Evolutionary conservation across 164 flowering plant species (phyloP), one percentile per base, ranked within the genome.

Genomic region (Chimonanthus praecox): DNA sequence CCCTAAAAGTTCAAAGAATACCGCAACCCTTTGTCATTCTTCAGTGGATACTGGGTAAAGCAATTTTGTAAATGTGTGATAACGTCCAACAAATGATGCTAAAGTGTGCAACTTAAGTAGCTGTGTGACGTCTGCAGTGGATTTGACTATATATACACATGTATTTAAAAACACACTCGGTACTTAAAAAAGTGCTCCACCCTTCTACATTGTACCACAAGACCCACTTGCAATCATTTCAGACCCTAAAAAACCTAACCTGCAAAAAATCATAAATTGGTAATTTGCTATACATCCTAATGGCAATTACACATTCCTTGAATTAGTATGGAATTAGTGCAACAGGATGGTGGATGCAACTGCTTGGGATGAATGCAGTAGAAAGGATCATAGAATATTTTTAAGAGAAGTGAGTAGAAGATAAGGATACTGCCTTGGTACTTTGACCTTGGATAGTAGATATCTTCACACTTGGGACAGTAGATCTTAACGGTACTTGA

Each of bases 401-500:
- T 54, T 13, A 54, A n/a, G 10, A 44, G 4, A 74, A 67, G 15
- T 1, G 47, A 7, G 67, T 15, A 10, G 18, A 11, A 67, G 33
- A 5, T 73, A 84, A 90, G 90, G 94, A 90, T 90, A 89, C 94
- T 86, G 80, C 95, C 94, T 86, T 89, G 95, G 74, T 84, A 86
- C 79, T 89, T 90, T 65, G 94, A 90, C 50, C 96, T 83, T 54
- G 97, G 96, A 75, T 87, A 89, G 77, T 88, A 92, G 7, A 89
- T 85, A 79, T 92, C 97, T 80, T 92, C 97, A 69, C 97, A 92
- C 78, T 82, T 90, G 66, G 97, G 95, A 77, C 97, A 92, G 80
- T 85, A 92, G 49, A 90, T 87, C 75, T 90, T 92, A 46, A 92
- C 94, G 4, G 97, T 90, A 83, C 95, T 87, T 54, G 92, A 83